Percentiles rank a stretch among this genome's conserved stretches.
Conservation (phyloP, 192 early-diverging fungal genomes). For the Rhizophagus sp. region DNA sequence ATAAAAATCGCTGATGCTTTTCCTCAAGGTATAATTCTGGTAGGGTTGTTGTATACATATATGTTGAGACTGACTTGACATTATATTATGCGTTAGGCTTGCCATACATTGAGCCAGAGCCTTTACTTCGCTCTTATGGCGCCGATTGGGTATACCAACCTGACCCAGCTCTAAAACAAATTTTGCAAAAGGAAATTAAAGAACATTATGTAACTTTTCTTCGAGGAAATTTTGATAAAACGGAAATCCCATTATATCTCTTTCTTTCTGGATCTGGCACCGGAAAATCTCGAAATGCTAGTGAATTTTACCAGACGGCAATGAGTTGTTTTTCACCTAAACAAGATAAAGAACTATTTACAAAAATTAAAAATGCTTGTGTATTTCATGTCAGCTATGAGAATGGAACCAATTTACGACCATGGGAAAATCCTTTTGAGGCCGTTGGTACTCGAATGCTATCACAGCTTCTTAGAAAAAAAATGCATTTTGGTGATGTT, state of each 20-base stretch:
- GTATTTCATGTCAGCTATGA: too few relatives aligned
- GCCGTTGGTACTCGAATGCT: slow-evolving; percentile 25
- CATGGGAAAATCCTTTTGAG: background rate
- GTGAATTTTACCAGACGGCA: too few relatives aligned
- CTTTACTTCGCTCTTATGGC: background rate
- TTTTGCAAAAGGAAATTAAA: slow-evolving; percentile 8
- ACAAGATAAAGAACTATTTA: too few relatives aligned
- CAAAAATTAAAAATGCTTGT: too few relatives aligned
- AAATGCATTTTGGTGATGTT: slow-evolving; percentile 4
- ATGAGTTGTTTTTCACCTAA: too few relatives aligned
- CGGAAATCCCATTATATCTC: too few relatives aligned
- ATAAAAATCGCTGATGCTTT: background rate
- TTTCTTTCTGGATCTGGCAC: too few relatives aligned
- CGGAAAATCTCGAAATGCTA: too few relatives aligned
- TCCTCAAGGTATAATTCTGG: background rate
- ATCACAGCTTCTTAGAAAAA: slow-evolving; percentile 21
- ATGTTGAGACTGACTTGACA: background rate
- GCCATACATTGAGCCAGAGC: slow-evolving; percentile 18
- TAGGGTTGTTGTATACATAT: too few relatives aligned
- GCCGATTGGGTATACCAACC: background rate
- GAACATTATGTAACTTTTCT: slow-evolving; percentile 6
- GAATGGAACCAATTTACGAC: slow-evolving; percentile 10
- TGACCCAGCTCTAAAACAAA: background rate
- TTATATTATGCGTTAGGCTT: background rate
- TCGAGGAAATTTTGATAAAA: background rate